Evolutionary conservation across 2,329 filamentous ascomycete genomes (phyloP), one percentile per base, ranked within the genome.

Genomic region (Verticillium longisporum): DNA sequence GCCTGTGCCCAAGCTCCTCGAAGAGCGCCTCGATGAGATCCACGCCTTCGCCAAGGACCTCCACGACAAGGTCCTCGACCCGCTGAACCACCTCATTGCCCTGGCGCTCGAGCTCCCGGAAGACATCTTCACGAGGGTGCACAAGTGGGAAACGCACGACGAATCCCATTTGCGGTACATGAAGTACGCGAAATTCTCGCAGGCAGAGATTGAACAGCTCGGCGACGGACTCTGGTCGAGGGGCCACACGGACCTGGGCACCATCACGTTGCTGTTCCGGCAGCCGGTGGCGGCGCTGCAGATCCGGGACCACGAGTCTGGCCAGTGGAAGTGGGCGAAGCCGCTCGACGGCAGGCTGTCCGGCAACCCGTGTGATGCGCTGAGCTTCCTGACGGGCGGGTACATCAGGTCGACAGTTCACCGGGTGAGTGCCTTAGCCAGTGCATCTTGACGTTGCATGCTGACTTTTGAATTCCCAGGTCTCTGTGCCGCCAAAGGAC

Each of bases 151-250:
- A 1, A 74, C 79, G 31, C 77, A 81, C 34, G 78, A 81, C 18
- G 83, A 87, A 62, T 82, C 84, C 37, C 83, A 87, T 61, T 75
- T 87, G 14, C 78, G 85, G 4, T 87, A 86, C 69, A 87, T 87
- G 83, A 76, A 80, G 56, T 86, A 86, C 63, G 74, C 76, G 6
- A 76, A 77, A 0, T 79, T 82, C 32, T 76, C 73, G 0, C 67
- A 74, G 0, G 76, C 80, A 13, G 77, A 82, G 31, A 79, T 79
- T 62, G 75, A 73, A 32, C 73, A 72, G 36, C 73, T 75, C 14
- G 76, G 76, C 0, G 70, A 73, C 26, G 69, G 68, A 0, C 71
- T 82, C 0, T 80, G 80, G 63, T 72, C 74, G 0, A 71, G 72
- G 0, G 82, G 83, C 0, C 83, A 86, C 64, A 85, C 83, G 0